These are phyloP conservation scores for Thermochaetoides thermophila DNA, from an alignment of 495 filamentous ascomycete species.

Conservation along the genomic window DNA sequence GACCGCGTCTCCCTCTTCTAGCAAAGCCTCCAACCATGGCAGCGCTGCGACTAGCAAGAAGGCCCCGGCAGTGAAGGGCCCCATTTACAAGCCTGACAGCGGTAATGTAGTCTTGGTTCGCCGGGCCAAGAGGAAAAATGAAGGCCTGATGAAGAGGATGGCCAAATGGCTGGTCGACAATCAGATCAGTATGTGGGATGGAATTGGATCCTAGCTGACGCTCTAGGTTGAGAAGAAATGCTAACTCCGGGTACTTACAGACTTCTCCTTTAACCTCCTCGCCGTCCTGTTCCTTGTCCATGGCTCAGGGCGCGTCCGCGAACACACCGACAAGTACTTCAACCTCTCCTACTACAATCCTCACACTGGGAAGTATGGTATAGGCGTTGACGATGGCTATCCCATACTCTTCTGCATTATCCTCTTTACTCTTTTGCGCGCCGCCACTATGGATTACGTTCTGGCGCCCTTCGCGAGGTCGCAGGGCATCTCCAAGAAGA, in stretches of 20 bases:
- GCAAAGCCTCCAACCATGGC: conserved; percentile 3
- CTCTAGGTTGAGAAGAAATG: not conserved
- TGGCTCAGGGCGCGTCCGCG: conserved; percentile 61
- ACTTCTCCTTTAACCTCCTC: conserved; percentile 36
- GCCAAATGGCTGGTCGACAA: conserved; percentile 37
- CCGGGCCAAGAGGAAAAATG: conserved; percentile 31
- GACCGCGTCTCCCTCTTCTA: conserved; percentile 4
- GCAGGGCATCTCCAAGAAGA: conserved; percentile 54
- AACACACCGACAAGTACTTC: conserved; percentile 74
- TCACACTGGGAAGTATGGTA: conserved; percentile 47
- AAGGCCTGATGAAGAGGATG: conserved; percentile 26
- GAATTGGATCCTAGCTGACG: not conserved
- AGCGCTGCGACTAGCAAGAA: conserved; percentile 2
- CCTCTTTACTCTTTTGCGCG: conserved; percentile 72
- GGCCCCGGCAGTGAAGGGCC: conserved; percentile 29
- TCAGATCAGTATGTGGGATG: conserved; percentile 32
- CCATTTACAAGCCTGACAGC: conserved; percentile 32
- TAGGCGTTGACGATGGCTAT: conserved; percentile 66
- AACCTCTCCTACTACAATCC: conserved; percentile 69
- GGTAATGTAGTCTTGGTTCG: conserved; percentile 32
- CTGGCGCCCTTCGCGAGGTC: conserved; percentile 57
- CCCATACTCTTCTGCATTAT: conserved; percentile 69
- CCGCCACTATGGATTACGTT: conserved; percentile 73
- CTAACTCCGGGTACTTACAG: conserved; percentile 11
- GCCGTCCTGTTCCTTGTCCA: conserved; percentile 64